Evolutionary conservation across 2,329 filamentous ascomycete genomes (phyloP).

Genomic region (Fusarium lateritium): DNA sequence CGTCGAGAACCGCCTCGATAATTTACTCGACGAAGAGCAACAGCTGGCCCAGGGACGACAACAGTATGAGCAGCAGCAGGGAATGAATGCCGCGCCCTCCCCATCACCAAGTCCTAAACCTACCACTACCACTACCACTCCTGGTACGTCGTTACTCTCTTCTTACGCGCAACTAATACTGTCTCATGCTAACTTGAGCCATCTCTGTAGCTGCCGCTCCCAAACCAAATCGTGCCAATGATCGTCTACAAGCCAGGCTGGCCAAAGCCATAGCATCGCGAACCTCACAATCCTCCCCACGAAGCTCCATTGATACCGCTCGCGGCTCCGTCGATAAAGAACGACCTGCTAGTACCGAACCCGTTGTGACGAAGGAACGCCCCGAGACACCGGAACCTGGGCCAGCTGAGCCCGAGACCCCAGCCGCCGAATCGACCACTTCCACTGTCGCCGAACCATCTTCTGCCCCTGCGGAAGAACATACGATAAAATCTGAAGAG

Average conservation of each 20-base stretch:
- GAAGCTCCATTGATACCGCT: slow-evolving; percentile 57
- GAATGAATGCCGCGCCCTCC: slow-evolving; percentile 36
- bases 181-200: slow-evolving; percentile 11
- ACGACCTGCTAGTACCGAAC: slow-evolving; percentile 36
- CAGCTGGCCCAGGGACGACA: slow-evolving; percentile 20
- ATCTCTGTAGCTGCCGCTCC: slow-evolving; percentile 64
- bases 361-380: slow-evolving; percentile 27
- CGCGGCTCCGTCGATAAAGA: slow-evolving; percentile 51
- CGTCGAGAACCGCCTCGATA: slow-evolving; percentile 93
- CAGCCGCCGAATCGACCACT: slow-evolving; percentile 12
- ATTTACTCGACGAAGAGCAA: slow-evolving; percentile 83
- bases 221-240: slow-evolving; percentile 79
- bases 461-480: slow-evolving; percentile 4
- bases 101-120: slow-evolving; percentile 53
- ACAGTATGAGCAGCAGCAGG: slow-evolving; percentile 41
- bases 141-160: slow-evolving; percentile 13
- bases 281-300: slow-evolving; percentile 57
- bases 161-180: background rate
- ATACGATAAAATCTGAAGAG: background rate
- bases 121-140: background rate
- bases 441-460: slow-evolving; percentile 4
- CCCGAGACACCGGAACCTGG: slow-evolving; percentile 27
- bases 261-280: slow-evolving; percentile 89
- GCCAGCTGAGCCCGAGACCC: slow-evolving; percentile 21
- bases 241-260: slow-evolving; percentile 89